Percentiles rank a stretch among this genome's conserved stretches.
phyloP scores from a whole-genome alignment of 2,329 filamentous ascomycete genomes.

The Xylaria hypoxylon region DNA sequence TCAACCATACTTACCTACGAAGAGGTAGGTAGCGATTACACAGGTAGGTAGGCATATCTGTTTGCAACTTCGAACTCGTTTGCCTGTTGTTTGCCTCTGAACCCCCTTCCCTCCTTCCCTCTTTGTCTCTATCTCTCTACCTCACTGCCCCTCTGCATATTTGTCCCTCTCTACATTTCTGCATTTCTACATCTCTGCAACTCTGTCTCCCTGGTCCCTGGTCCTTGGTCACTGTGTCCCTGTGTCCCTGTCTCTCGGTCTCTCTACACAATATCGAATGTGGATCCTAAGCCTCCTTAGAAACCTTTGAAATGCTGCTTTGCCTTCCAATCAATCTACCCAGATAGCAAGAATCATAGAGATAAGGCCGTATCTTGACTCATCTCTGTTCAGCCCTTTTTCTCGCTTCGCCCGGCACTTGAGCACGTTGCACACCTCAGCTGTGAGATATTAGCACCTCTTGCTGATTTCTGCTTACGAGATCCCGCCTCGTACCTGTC shows the following conservation, averaged over 20 bases:
- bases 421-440: slow-evolving; percentile 5
- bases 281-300: no score
- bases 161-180: no score
- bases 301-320: not conserved
- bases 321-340: not conserved
- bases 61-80: not conserved
- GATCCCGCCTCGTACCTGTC: not conserved
- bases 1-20: no score
- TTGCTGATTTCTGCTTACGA: slow-evolving; percentile 1
- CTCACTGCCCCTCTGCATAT: not conserved
- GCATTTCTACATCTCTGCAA: no score
- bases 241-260: no score
- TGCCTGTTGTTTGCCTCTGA: not conserved
- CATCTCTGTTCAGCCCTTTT: not conserved
- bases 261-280: not conserved
- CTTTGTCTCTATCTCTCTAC: not conserved
- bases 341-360: not conserved
- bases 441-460: slow-evolving; percentile 1
- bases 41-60: not conserved
- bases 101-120: not conserved
- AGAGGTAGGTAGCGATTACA: not conserved
- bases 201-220: no score
- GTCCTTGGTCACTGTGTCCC: no score
- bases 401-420: not conserved
- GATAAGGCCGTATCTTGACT: not conserved